Conservation (phyloP, 2,329 filamentous ascomycete genomes). For the Hypoxylon sp. region DNA sequence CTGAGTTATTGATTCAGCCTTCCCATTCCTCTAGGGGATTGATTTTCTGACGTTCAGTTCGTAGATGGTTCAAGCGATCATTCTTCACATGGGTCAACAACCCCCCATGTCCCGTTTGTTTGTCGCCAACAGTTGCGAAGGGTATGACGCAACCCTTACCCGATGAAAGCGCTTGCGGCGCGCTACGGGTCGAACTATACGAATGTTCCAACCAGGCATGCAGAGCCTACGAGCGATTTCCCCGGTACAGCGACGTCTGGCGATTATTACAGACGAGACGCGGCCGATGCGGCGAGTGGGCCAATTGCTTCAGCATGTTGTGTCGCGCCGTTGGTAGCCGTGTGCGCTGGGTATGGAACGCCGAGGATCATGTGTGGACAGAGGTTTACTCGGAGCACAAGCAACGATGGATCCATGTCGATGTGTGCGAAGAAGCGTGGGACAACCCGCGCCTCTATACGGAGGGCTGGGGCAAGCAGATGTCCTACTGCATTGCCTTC, state of each 20-base stretch:
- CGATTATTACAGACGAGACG: constrained; percentile 87
- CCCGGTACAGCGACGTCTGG: constrained; percentile 96
- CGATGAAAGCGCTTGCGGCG: constrained; percentile 91
- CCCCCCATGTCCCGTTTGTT: constrained; percentile 85
- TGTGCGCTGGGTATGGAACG: constrained; percentile 98
- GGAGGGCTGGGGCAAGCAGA: constrained; percentile 95
- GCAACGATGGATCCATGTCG: constrained; percentile 95
- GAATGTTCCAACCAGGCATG: constrained; percentile 84
- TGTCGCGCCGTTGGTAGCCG: constrained; percentile 92
- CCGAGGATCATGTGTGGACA: constrained; percentile 97
- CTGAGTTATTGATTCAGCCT: constrained; percentile 37
- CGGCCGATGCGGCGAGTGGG: constrained; percentile 94
- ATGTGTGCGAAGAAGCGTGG: constrained; percentile 94
- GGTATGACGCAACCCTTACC: constrained; percentile 88
- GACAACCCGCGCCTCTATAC: constrained; percentile 93
- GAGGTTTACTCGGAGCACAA: constrained; percentile 97
- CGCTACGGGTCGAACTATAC: constrained; percentile 90
- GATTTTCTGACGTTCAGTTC: constrained; percentile 27
- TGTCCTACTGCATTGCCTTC: constrained; percentile 97
- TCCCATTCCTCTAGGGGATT: background rate
- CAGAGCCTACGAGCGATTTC: constrained; percentile 87
- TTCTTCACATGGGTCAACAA: constrained; percentile 99
- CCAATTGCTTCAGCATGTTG: constrained; percentile 98
- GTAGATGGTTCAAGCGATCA: constrained; percentile 92
- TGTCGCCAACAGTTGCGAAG: constrained; percentile 84